A percentile compares a stretch with the other conserved stretches of the same genome.
phyloP scores from a whole-genome alignment of 805 yeast species.

The Starmera dryadoides region DNA sequence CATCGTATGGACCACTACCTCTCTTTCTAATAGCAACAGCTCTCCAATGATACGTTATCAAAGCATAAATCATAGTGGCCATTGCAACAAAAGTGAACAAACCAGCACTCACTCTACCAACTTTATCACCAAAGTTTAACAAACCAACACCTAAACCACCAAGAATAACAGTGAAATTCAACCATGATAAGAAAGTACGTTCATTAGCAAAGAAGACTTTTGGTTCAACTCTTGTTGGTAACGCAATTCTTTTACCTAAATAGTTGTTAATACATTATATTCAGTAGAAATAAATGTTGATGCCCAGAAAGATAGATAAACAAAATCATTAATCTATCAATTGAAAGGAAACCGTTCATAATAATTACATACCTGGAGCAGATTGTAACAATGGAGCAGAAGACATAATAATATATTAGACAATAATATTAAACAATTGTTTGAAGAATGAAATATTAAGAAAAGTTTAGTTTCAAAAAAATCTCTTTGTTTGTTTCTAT shows the following conservation, averaged over 20 bases:
- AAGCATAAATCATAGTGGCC: constrained; percentile 96
- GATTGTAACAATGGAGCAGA: constrained; percentile 68
- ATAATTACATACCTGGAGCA: constrained; percentile 58
- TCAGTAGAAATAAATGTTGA: no score
- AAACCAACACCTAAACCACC: constrained; percentile 96
- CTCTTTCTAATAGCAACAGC: constrained; percentile 97
- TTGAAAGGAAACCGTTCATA: no score
- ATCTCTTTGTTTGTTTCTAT: no score
- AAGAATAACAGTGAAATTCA: constrained; percentile 95
- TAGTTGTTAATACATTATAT: constrained; percentile 3
- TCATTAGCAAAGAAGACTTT: constrained; percentile 98
- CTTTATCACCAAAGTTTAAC: constrained; percentile 90
- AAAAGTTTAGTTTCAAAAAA: background rate
- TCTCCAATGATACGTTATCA: constrained; percentile 97
- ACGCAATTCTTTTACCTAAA: constrained; percentile 80
- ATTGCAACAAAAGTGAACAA: constrained; percentile 92
- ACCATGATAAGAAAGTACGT: constrained; percentile 97
- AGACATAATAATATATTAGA: constrained; percentile 36
- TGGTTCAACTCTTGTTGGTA: constrained; percentile 98
- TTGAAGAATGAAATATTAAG: background rate
- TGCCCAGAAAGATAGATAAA: no score
- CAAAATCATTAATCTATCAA: background rate
- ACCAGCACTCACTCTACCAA: constrained; percentile 90
- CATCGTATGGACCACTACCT: constrained; percentile 99
- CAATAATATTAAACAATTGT: no score